phyloP scores from a whole-genome alignment of 1,139 yeast genomes.

The Nadsonia commutata region DNA sequence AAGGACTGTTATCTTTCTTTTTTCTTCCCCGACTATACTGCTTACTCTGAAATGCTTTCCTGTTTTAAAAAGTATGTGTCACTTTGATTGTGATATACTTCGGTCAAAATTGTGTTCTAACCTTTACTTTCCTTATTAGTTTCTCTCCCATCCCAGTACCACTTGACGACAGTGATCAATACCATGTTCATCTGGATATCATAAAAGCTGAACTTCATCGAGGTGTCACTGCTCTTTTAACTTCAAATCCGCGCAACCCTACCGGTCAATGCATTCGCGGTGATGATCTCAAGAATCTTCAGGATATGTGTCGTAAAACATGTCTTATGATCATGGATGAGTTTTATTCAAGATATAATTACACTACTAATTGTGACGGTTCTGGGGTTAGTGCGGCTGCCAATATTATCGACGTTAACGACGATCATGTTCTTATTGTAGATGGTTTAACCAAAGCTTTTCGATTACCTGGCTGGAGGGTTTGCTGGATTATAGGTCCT shows the following conservation, averaged over 20 bases:
- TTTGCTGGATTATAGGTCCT: slow-evolving; percentile 57
- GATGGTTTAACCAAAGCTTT: slow-evolving; percentile 55
- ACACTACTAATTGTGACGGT: slow-evolving; percentile 45
- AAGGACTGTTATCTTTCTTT: slow-evolving; percentile 48
- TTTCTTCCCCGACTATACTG: slow-evolving; percentile 56
- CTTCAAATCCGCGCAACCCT: slow-evolving; percentile 56
- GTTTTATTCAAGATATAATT: slow-evolving; percentile 49
- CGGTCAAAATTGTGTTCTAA: not conserved
- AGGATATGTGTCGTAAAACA: slow-evolving; percentile 40
- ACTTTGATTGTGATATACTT: not conserved
- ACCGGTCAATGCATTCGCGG: slow-evolving; percentile 46
- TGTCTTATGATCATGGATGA: slow-evolving; percentile 57
- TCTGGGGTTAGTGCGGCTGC: slow-evolving; percentile 42
- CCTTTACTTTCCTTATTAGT: slow-evolving; percentile 4
- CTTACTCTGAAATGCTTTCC: slow-evolving; percentile 59
- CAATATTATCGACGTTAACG: slow-evolving; percentile 42
- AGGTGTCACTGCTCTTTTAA: slow-evolving; percentile 48
- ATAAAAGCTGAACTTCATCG: slow-evolving; percentile 41
- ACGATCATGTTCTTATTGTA: slow-evolving; percentile 47
- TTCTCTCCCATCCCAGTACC: slow-evolving; percentile 60
- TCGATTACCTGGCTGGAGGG: slow-evolving; percentile 58
- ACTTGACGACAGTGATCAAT: slow-evolving; percentile 43
- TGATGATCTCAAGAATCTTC: slow-evolving; percentile 38
- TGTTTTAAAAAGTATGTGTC: slow-evolving; percentile 35
- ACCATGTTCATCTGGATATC: slow-evolving; percentile 42